Evolutionary conservation across 2,329 filamentous ascomycete genomes (phyloP), one percentile per base, ranked within the genome.

Genomic region (Penicillium vulpinum): DNA sequence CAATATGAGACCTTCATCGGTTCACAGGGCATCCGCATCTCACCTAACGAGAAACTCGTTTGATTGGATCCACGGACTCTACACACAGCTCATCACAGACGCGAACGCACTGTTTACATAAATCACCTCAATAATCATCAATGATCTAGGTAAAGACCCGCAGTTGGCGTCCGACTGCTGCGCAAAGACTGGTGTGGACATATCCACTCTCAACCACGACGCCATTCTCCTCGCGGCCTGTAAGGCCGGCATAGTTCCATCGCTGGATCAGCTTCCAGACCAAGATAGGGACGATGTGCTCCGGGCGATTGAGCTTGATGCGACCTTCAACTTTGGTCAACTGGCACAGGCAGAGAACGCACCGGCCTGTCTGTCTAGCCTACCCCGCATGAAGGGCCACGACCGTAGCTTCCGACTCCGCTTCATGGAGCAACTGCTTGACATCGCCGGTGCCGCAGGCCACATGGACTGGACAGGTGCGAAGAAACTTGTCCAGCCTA

Each of bases 401-500:
- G 33, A 44, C 9, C 53, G 51, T 24, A 56, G 54, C 33, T 61
- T 62, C 22, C 51, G 47, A n/a, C 44, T 62, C 3, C 53, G 58
- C 15, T 62, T 62, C 22, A 62, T 62, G 58, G 56, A 61, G 33
- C 56, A 62, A 24, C 7, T 62, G 39, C 47, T 62, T 5, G 55
- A 62, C 21, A 57, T 62, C 18, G 49, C 60, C 0, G 60, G 60
- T 26, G 60, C 55, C 3, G 58, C 58, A 9, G 60, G 60, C 2
- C 60, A 62, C 16, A 61, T 59, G 56, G 51, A 61, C 22, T 59
- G 53, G 50, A 62, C 50, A 1, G 57, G 58, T 7, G 60, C 60
- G 7, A 61, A 59, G 36, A 61, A 57, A 29, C 51, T 62, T 15
- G 59, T 36, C 3, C 55, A 62, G 26, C 53, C 58, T 10, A 53